Conservation (phyloP, 2,329 filamentous ascomycete genomes). For the Drechslera avenae region DNA sequence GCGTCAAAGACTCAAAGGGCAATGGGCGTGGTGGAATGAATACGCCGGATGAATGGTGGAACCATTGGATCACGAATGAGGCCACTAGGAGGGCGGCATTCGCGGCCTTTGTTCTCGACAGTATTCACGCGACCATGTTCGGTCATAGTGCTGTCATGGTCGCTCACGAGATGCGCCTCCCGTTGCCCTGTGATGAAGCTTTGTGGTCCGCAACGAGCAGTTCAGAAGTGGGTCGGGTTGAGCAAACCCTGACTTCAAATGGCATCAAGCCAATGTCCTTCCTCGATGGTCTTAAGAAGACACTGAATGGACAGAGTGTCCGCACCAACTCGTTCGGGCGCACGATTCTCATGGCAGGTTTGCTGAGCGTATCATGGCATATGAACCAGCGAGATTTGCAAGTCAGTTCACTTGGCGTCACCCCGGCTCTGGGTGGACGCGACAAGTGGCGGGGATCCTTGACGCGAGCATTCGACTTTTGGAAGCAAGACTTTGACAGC, state of each 20-base stretch:
- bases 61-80: slow-evolving; percentile 93
- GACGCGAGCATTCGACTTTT: slow-evolving; percentile 87
- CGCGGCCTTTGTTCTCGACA: slow-evolving; percentile 92
- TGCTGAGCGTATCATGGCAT: slow-evolving; percentile 94
- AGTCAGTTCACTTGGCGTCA: slow-evolving; percentile 82
- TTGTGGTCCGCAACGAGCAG: slow-evolving; percentile 91
- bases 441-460: slow-evolving; percentile 90
- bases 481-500: slow-evolving; percentile 90
- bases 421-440: slow-evolving; percentile 78
- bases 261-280: slow-evolving; percentile 86
- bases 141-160: slow-evolving; percentile 97
- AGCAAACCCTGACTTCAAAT: slow-evolving; percentile 78
- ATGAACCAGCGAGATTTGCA: slow-evolving; percentile 96
- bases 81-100: slow-evolving; percentile 89
- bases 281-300: slow-evolving; percentile 87
- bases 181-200: slow-evolving; percentile 88
- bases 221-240: slow-evolving; percentile 81
- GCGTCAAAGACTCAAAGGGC: slow-evolving; percentile 66
- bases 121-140: slow-evolving; percentile 96
- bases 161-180: slow-evolving; percentile 89
- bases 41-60: slow-evolving; percentile 89
- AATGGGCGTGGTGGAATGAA: slow-evolving; percentile 59
- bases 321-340: slow-evolving; percentile 92
- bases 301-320: slow-evolving; percentile 82
- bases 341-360: slow-evolving; percentile 89